A percentile compares a stretch with the other conserved stretches of the same genome.
Conservation (phyloP, 2,329 filamentous ascomycete species). For the Dryadomyces quercivorus region DNA sequence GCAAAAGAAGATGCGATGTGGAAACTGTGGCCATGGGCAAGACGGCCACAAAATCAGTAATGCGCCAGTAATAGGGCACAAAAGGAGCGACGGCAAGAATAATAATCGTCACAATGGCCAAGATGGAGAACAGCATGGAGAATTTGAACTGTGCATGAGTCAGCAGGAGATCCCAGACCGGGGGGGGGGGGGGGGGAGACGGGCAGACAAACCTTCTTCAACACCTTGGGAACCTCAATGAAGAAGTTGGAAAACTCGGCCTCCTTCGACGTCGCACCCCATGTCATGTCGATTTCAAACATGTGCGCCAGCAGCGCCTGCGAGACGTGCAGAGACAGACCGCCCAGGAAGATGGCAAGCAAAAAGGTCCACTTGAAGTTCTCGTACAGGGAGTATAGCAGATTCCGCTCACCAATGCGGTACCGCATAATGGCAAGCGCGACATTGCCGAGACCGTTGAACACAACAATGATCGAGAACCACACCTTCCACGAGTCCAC, state of each 20-base stretch:
- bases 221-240: slow-evolving; percentile 66
- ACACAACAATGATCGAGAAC: slow-evolving; percentile 70
- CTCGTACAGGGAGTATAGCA: slow-evolving; percentile 45
- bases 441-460: slow-evolving; percentile 63
- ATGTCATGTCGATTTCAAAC: slow-evolving; percentile 76
- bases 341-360: slow-evolving; percentile 72
- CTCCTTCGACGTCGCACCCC: slow-evolving; percentile 79
- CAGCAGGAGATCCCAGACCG: neutral
- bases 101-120: slow-evolving; percentile 50
- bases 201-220: slow-evolving; percentile 55
- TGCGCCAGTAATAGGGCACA: slow-evolving; percentile 52
- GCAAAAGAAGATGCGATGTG: slow-evolving; percentile 56
- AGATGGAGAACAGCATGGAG: slow-evolving; percentile 48
- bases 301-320: slow-evolving; percentile 72
- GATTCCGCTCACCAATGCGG: slow-evolving; percentile 49
- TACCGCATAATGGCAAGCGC: slow-evolving; percentile 63
- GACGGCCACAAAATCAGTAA: slow-evolving; percentile 63
- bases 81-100: slow-evolving; percentile 51
- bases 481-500: slow-evolving; percentile 68
- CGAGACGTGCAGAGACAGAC: slow-evolving; percentile 67
- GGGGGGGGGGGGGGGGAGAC: slow-evolving; percentile 9
- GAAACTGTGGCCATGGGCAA: slow-evolving; percentile 64
- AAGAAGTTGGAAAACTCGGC: slow-evolving; percentile 73
- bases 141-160: slow-evolving; percentile 54
- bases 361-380: slow-evolving; percentile 65